Evolutionary conservation across 306 rosid species (phyloP), one percentile per base, ranked within the genome.

Genomic region (Rubus idaeus): DNA sequence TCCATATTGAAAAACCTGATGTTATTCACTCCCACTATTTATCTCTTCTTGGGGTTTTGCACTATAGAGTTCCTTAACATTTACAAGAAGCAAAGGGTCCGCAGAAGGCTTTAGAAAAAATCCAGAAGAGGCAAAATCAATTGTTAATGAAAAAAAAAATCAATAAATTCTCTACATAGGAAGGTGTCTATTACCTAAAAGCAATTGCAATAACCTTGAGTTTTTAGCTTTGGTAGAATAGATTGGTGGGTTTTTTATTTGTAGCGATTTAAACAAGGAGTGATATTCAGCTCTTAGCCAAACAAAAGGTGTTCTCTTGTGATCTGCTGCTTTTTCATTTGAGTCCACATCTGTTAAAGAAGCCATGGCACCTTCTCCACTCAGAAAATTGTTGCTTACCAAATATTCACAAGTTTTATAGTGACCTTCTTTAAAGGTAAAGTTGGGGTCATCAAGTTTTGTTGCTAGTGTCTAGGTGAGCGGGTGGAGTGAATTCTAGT

Each of bases 391-490:
- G 52, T 67, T 41, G 46, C 71, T 67, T 67, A 67, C 71, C 69
- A 8, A 42, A 67, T 67, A 9, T 44, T 10, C 37, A 67, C 70
- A 67, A 5, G 3, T 41, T 42, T 9, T 67, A 41, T 67, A 47
- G 52, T 66, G 71, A 66, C 30, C 71, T 66, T n/a, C 71, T 66
- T 66, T 8, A 66, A 40, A 11, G 71, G 45, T 67, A 44, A 42
- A 42, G 52, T 67, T 42, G 35, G 52, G 4, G 71, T 67, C 71
- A n/a, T n/a, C 52, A 8, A 4, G 51, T 67, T 44, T 42, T 42
- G 37, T 67, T 67, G 71, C 52, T 67, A n/a, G 37, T 41, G 47
- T 64, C 14, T 20, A 1, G 26, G 70, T 40, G 70, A 26, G 50
- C 14, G 1, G 46, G 16, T 65, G 47, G 8, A 39, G 49, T 39